These are phyloP conservation scores for Lentinula boryana DNA, from an alignment of 768 basidiomycete species.

Conservation along the genomic window DNA sequence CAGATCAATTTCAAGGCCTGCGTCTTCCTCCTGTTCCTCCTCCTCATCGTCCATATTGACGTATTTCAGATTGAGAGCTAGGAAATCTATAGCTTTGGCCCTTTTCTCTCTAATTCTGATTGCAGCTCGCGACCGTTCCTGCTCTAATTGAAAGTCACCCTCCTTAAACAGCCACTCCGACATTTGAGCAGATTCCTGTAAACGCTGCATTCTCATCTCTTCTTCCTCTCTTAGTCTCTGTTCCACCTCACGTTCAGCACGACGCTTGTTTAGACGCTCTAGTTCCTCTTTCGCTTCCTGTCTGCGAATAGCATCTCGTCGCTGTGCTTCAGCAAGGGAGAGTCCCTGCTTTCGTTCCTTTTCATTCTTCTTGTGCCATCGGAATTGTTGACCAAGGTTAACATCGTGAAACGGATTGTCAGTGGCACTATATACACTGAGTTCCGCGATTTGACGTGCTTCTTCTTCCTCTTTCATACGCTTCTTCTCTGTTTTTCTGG, in stretches of 20 bases:
- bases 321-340: conserved; percentile 69
- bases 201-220: conserved; percentile 78
- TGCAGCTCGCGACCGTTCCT: conserved; percentile 83
- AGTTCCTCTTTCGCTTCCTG: conserved; percentile 95
- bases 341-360: conserved; percentile 90
- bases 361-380: conserved; percentile 98
- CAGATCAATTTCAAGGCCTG: conserved; percentile 93
- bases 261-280: conserved; percentile 81
- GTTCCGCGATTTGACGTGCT: conserved; percentile 85
- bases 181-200: conserved; percentile 96
- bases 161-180: conserved; percentile 97
- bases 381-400: conserved; percentile 93
- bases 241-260: conserved; percentile 92
- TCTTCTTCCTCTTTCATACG: conserved; percentile 82
- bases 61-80: conserved; percentile 94
- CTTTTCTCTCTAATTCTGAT: conserved; percentile 95
- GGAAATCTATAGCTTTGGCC: conserved; percentile 97
- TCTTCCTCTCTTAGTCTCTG: conserved; percentile 87
- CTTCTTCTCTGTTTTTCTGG: conserved; percentile 85
- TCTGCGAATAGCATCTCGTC: conserved; percentile 70
- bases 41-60: conserved; percentile 73
- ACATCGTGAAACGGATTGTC: conserved; percentile 99
- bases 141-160: conserved; percentile 94
- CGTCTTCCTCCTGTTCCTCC: conserved; percentile 63
- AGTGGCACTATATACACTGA: conserved; percentile 92